Conservation (phyloP, 164 flowering plant genomes). For the Aristolochia contorta region DNA sequence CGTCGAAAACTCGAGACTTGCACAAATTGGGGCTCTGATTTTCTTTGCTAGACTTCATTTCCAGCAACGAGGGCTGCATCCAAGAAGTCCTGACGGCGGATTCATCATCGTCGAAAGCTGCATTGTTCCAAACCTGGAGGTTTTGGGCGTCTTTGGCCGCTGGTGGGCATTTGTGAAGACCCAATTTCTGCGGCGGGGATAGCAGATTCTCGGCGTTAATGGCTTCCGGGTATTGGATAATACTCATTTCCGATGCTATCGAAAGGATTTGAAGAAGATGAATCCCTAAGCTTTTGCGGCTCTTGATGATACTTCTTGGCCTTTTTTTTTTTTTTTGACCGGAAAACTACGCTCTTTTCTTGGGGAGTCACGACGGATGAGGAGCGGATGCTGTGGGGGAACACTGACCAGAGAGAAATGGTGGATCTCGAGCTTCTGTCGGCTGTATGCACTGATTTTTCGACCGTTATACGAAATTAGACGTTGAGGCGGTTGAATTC, state of each 20-base stretch:
- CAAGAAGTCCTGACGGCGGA: conserved; percentile 22
- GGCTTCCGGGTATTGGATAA: too few relatives aligned
- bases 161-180: conserved; percentile 34
- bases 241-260: too few relatives aligned
- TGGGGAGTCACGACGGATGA: too few relatives aligned
- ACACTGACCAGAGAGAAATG: conserved; percentile 1
- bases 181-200: conserved; percentile 21
- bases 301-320: not conserved
- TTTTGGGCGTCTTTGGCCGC: conserved; percentile 27
- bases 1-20: conserved; percentile 21
- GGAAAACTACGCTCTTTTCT: too few relatives aligned
- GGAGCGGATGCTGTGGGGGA: too few relatives aligned
- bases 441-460: conserved; percentile 15
- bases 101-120: conserved; percentile 44
- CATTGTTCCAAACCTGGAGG: conserved; percentile 69
- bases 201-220: not conserved
- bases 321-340: too few relatives aligned
- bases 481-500: conserved; percentile 34
- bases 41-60: conserved; percentile 47
- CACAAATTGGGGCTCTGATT: conserved; percentile 34
- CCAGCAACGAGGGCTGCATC: conserved; percentile 13
- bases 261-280: not conserved
- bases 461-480: conserved; percentile 51
- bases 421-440: not conserved
- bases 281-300: not conserved